These are phyloP conservation scores for Botrytis byssoidea DNA, from an alignment of 2,329 filamentous ascomycete genomes.

Conservation along the genomic window DNA sequence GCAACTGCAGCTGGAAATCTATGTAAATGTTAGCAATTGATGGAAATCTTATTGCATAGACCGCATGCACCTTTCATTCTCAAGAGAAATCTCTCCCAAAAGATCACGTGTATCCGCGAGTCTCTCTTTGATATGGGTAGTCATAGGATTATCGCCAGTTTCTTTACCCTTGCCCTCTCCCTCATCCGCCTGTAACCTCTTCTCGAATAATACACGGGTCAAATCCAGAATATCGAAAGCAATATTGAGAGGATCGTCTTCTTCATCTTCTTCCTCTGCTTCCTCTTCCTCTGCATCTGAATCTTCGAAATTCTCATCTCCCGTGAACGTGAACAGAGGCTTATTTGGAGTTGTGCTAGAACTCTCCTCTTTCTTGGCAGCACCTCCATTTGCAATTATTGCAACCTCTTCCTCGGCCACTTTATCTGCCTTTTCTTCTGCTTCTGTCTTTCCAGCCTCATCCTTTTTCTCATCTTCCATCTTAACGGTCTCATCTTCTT, in stretches of 20 bases:
- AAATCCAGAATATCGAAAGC: conserved; percentile 84
- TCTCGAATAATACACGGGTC: conserved; percentile 63
- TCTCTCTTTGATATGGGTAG: conserved; percentile 72
- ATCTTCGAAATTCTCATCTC: conserved; percentile 89
- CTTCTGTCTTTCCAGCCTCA: conserved; percentile 43
- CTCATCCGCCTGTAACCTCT: conserved; percentile 51
- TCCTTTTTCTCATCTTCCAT: conserved; percentile 52
- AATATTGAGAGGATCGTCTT: conserved; percentile 68
- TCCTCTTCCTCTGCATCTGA: conserved; percentile 71
- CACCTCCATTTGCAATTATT: conserved; percentile 37
- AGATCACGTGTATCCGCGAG: conserved; percentile 83
- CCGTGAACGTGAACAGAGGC: conserved; percentile 85
- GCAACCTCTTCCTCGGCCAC: conserved; percentile 49
- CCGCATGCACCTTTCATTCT: conserved; percentile 72
- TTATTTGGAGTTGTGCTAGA: conserved; percentile 54
- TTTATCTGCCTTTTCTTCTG: conserved; percentile 46
- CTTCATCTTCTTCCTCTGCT: conserved; percentile 43
- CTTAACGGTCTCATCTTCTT: conserved; percentile 54
- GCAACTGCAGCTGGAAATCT: conserved; percentile 82
- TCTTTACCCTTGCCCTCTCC: conserved; percentile 49
- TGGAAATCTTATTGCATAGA: neutral
- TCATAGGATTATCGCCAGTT: conserved; percentile 41
- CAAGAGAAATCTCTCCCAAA: conserved; percentile 92
- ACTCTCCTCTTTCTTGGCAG: conserved; percentile 40
- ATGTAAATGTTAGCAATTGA: conserved; percentile 26